A percentile compares a stretch with the other conserved stretches of the same genome.
Evolutionary conservation across 768 basidiomycete genomes (phyloP).

Genomic region (Kwoniella botswanensis): DNA sequence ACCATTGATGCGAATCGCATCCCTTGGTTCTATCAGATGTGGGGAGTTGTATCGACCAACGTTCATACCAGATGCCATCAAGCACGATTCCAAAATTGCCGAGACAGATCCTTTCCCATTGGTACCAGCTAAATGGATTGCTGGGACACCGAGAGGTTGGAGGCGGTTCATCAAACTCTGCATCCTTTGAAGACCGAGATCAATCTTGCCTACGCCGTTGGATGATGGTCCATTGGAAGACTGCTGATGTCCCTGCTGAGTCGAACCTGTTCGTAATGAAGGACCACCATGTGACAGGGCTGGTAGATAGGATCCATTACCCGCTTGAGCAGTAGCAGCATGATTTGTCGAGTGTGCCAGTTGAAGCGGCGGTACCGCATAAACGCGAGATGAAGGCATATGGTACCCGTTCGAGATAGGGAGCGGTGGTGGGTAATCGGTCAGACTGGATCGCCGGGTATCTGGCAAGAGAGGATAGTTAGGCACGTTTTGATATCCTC

Average conservation of each 20-base stretch:
- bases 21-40: conserved; percentile 77
- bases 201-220: conserved; percentile 44
- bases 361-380: neutral
- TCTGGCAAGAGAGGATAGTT: neutral
- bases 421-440: conserved; percentile 17
- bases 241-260: neutral
- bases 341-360: neutral
- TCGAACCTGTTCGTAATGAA: neutral
- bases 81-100: conserved; percentile 76
- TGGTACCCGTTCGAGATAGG: neutral
- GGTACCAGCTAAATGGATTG: conserved; percentile 89
- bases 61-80: conserved; percentile 65
- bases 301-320: neutral
- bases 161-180: conserved; percentile 64
- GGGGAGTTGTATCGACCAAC: conserved; percentile 91
- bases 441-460: conserved; percentile 6
- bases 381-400: neutral
- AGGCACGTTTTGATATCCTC: neutral
- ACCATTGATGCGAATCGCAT: conserved; percentile 75
- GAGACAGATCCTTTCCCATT: conserved; percentile 97
- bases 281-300: neutral
- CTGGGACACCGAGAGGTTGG: conserved; percentile 73
- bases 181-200: conserved; percentile 57
- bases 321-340: neutral
- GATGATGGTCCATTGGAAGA: neutral